Percentiles rank a stretch among this genome's conserved stretches.
Evolutionary conservation across 768 basidiomycete species (phyloP).

Genomic region (Podaxis carcinomalis): DNA sequence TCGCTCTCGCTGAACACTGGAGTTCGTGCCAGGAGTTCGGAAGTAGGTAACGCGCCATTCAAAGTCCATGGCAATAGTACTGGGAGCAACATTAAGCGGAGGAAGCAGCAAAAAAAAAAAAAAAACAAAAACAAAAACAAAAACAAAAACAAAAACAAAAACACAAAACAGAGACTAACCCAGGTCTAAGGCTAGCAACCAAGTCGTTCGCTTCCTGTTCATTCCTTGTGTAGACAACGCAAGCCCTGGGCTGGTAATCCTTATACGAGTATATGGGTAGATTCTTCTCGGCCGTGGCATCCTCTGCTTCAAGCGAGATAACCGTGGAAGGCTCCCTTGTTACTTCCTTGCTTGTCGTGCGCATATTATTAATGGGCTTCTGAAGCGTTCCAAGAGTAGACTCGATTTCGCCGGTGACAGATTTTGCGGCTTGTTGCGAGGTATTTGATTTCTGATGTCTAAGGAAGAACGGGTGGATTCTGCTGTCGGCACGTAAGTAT

Average conservation of each 20-base stretch:
- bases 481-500: not conserved
- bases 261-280: constrained; percentile 25
- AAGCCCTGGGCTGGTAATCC: constrained; percentile 21
- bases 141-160: not conserved
- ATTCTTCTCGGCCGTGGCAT: not conserved
- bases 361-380: not conserved
- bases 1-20: constrained; percentile 13
- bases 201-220: constrained; percentile 29
- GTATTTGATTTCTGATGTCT: not conserved
- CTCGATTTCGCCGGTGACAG: not conserved
- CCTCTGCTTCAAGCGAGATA: not conserved
- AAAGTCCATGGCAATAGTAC: constrained; percentile 29
- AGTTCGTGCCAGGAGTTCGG: not conserved
- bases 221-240: constrained; percentile 24
- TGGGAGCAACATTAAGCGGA: not conserved
- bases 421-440: not conserved
- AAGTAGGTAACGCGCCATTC: constrained; percentile 27
- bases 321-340: not conserved
- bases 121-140: not conserved
- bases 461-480: not conserved
- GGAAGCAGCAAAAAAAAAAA: not conserved
- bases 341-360: not conserved
- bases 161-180: constrained; percentile 13
- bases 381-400: not conserved
- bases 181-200: constrained; percentile 19